Evolutionary conservation across 2,329 filamentous ascomycete genomes (phyloP), one percentile per base, ranked within the genome.

Genomic region (Hymenoscyphus fraxineus): DNA sequence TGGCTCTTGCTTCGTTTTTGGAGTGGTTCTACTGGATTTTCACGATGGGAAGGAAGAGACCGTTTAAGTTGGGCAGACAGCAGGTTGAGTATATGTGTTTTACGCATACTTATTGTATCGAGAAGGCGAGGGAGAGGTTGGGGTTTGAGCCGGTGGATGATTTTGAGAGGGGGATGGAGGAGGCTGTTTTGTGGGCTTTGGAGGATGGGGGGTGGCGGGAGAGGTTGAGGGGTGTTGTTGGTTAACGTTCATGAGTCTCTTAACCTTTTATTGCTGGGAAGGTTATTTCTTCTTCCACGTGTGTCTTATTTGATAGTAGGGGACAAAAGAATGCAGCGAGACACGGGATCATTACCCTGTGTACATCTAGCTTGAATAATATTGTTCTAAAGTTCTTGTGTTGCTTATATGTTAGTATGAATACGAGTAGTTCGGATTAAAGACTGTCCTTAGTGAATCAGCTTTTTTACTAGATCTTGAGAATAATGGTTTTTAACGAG

Each of bases 11-110:
- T 16, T 55, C 35, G 3, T 56, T 40, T n/a, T 41, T 61, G 35
- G 47, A 61, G 27, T 57, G 27, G 27, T 12, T 31, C 16, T 61
- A 19, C 16, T 61, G 47, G 60, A 22, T 61, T 19, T 61, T 56
- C 31, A 56, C 60, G 13, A n/a, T 61, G 7, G 35, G 60, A 3
- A 61, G 7, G 16, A 61, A 61, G 16, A 56, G 60, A 16, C 60
- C 60, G 13, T 54, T 35, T 15, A 55, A 55, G 7, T 19, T 61
- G n/a, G 59, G 59, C 10, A 60, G 35, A 35, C 60, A 61, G 35
- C 60, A 61, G 35, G n/a, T 61, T 16, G 60, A 61, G 35, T 61
- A 61, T 27, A 31, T 31, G 16, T 61, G 60, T 40, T 61, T 56
- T 27, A 61, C 60, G 6, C 60, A 61, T 61, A 61, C 60, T 31